Base-by-base conservation (phyloP, 2,329 filamentous ascomycete species). In the Emydomyces testavorans region DNA sequence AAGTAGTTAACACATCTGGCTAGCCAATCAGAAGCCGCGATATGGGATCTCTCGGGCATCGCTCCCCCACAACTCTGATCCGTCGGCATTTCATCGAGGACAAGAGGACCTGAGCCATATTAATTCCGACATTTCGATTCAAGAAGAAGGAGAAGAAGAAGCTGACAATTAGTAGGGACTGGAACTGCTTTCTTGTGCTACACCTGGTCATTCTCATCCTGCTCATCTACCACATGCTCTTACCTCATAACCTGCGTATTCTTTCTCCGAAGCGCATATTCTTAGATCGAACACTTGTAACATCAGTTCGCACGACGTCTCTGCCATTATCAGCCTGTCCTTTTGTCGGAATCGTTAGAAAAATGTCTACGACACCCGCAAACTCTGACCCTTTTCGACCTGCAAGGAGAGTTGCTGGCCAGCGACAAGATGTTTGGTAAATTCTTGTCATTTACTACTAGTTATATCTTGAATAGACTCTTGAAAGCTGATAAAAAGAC, bases 381-480 rank as follows among this genome's bases (percentile, higher is more conserved):
- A 61, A 61, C 54, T 53, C 60, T 24, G 66, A 69, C 50, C 66
- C 65, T 16, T 74, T 72, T 54, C 61, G 62, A 21, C 71, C 71
- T 31, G 71, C 71, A 23, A 61, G 60, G 51, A 63, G 71, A 56
- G 71, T 74, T 37, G 70, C 71, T 29, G 69, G 69, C 28, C 70
- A 73, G 54, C 66, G 67, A 50, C 70, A 72, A 56, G 71, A 74
- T 71, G 71, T 74, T 45, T 74, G 68, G 71, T 71, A 48, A 15
- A 35, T 20, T 51, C 35, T 55, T 48, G 10, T 23, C 28, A 8
- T 6, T 7, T 11, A 4, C 15, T n/a, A 36, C 28, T 45, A 18
- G 7, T 10, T 13, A 5, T 21, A 23, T 24, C 29, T 11, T 15
- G 13, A 8, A 15, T 10, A 11, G n/a, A 26, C 6, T 29, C 11